A percentile compares a stretch with the other conserved stretches of the same genome.
phyloP scores from a whole-genome alignment of 352 stramenopile genomes.

The Pythium inflatum region DNA sequence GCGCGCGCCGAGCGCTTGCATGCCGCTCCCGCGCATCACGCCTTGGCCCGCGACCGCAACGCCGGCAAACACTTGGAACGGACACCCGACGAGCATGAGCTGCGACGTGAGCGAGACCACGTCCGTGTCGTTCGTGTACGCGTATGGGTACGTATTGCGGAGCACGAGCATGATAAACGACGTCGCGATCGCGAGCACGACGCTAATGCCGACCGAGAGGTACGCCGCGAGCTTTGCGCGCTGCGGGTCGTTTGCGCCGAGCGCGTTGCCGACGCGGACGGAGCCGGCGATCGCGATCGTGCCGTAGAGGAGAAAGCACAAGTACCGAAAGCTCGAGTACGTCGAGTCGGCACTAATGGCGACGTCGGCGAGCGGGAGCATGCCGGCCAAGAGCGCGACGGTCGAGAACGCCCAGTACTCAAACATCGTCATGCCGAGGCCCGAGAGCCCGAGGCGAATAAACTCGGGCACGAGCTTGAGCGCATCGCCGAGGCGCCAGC shows the following conservation, averaged over 20 bases:
- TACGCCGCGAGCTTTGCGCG: slow-evolving; percentile 73
- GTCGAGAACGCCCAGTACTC: slow-evolving; percentile 86
- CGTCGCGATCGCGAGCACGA: slow-evolving; percentile 47
- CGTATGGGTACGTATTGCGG: slow-evolving; percentile 57
- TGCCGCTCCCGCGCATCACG: slow-evolving; percentile 78
- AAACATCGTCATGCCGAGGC: slow-evolving; percentile 86
- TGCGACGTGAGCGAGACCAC: slow-evolving; percentile 58
- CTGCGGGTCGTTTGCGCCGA: slow-evolving; percentile 79
- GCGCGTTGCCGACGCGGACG: slow-evolving; percentile 83
- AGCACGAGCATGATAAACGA: slow-evolving; percentile 64
- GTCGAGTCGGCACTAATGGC: slow-evolving; percentile 86
- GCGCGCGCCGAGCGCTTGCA: slow-evolving; percentile 78
- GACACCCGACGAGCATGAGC: slow-evolving; percentile 71
- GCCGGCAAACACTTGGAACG: slow-evolving; percentile 85
- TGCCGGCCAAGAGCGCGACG: slow-evolving; percentile 71
- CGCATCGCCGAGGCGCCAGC: slow-evolving; percentile 69
- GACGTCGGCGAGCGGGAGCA: slow-evolving; percentile 75
- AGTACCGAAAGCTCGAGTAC: slow-evolving; percentile 73
- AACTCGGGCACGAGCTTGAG: slow-evolving; percentile 76
- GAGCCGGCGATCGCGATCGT: slow-evolving; percentile 72
- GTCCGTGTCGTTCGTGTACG: slow-evolving; percentile 60
- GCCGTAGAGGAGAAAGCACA: slow-evolving; percentile 76
- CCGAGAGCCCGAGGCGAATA: slow-evolving; percentile 74
- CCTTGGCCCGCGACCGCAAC: slow-evolving; percentile 74
- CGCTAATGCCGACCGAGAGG: slow-evolving; percentile 53